A percentile compares a stretch with the other conserved stretches of the same genome.
Conservation (phyloP, 192 early-diverging fungal species). For the Rhizophagus clarus region DNA sequence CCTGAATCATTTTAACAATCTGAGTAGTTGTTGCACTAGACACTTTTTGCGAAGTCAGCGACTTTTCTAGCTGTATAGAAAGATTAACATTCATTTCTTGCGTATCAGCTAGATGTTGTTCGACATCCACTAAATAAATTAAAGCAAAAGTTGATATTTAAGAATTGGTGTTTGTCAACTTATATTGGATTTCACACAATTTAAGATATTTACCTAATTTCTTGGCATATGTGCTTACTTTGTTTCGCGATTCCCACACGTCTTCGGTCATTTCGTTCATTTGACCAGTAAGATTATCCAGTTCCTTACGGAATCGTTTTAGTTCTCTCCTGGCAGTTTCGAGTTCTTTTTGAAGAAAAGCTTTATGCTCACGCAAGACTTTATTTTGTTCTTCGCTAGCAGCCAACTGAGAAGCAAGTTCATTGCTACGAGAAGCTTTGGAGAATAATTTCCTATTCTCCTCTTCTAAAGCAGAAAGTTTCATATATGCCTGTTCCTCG, state of each 20-base stretch:
- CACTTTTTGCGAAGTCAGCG: constrained; percentile 56
- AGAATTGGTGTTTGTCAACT: neutral
- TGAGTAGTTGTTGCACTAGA: constrained; percentile 61
- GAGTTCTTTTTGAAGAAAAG: constrained; percentile 52
- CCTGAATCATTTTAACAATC: constrained; percentile 57
- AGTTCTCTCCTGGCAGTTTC: constrained; percentile 54
- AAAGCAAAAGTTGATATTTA: neutral
- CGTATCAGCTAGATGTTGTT: constrained; percentile 55
- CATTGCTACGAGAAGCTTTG: constrained; percentile 38
- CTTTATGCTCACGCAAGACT: constrained; percentile 47
- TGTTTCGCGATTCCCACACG: constrained; percentile 57
- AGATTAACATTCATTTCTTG: constrained; percentile 60
- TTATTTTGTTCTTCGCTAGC: constrained; percentile 42
- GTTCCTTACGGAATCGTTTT: constrained; percentile 55
- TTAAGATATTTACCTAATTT: constrained; percentile 42
- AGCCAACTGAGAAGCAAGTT: constrained; percentile 40
- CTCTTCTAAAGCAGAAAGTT: constrained; percentile 42
- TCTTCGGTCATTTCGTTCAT: constrained; percentile 60
- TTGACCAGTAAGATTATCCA: constrained; percentile 58
- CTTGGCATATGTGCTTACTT: constrained; percentile 57
- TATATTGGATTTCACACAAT: neutral
- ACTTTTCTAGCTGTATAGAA: constrained; percentile 52
- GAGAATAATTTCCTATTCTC: constrained; percentile 41
- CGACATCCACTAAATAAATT: constrained; percentile 47
- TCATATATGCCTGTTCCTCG: constrained; percentile 39